phyloP scores from a whole-genome alignment of 768 basidiomycete genomes.

The Leccinum pellstonianum region DNA sequence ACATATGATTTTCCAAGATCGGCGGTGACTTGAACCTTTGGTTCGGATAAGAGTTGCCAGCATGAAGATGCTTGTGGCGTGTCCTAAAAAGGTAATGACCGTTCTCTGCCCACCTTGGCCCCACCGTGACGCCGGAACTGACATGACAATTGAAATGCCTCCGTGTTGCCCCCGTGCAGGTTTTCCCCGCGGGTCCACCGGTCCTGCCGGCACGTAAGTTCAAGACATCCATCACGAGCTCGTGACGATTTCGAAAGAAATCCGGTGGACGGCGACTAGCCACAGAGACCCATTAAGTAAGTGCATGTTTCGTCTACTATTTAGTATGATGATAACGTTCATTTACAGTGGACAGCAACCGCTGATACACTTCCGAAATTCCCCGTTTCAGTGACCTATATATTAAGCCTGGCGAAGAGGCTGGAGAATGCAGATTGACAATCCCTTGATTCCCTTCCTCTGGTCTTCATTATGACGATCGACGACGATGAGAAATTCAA shows the following conservation, averaged over 20 bases:
- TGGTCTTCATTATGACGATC: background rate
- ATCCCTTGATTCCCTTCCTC: background rate
- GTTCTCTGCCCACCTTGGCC: too few species aligned
- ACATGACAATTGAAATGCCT: too few species aligned
- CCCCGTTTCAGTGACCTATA: background rate
- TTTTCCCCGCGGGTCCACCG: background rate
- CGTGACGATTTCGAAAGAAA: background rate
- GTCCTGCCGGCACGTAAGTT: background rate
- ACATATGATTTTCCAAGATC: too few species aligned
- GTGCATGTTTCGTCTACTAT: background rate
- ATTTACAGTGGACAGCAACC: background rate
- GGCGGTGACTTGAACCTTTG: too few species aligned
- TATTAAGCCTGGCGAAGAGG: background rate
- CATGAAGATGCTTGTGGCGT: too few species aligned
- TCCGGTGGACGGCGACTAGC: background rate
- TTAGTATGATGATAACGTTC: background rate
- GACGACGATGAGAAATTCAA: background rate
- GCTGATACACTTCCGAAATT: background rate
- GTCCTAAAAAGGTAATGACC: too few species aligned
- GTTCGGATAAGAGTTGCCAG: too few species aligned
- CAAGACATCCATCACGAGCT: background rate
- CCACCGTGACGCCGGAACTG: too few species aligned
- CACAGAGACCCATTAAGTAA: background rate
- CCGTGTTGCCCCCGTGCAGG: too few species aligned
- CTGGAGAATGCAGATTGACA: background rate